Evolutionary conservation across 2,329 filamentous ascomycete species (phyloP), one percentile per base, ranked within the genome.

Genomic region (Lachnellula cervina): DNA sequence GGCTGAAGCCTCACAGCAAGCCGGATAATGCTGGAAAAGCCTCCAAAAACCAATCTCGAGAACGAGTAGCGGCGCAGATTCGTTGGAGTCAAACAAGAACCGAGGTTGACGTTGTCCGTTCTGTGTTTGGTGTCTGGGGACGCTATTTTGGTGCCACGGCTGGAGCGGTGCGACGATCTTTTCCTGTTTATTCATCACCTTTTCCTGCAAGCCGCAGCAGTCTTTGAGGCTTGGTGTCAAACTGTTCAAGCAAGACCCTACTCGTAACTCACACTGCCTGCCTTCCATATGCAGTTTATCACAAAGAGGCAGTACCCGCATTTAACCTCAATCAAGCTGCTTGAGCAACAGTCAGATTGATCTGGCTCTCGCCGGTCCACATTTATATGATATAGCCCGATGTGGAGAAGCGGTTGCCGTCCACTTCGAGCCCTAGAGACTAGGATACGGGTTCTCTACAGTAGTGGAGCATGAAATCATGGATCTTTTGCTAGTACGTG

Each of bases 141-240:
- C 9, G n/a, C 25, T 49, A 23, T 42, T 16, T 28, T 40, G 37
- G 45, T 19, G 47, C n/a, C 21, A 16, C 14, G 25, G 34, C 34
- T 40, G 21, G 40, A 38, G 40, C 46, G 40, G 47, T 57, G 47
- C 49, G 55, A 53, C 46, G 55, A 57, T 57, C 55, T 17, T 42
- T 32, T 38, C 47, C 38, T 34, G 28, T 50, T 50, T 51, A 40
- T 37, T 32, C 54, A 14, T 16, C 11, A 11, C 25, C 37, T 32
- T 19, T 23, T 32, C 23, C 23, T 32, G 44, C 13, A 47, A 44
- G 21, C 17, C 17, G 42, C 17, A 17, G 16, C 21, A 19, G 17
- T 44, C 17, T 42, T 11, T 17, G 13, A n/a, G 42, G 21, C 13
- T 17, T 21, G 42, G n/a, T 19, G n/a, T 21, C 42, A 25, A 25